Base-by-base conservation (phyloP, 805 yeast genomes). In the Lachancea mirantina region DNA sequence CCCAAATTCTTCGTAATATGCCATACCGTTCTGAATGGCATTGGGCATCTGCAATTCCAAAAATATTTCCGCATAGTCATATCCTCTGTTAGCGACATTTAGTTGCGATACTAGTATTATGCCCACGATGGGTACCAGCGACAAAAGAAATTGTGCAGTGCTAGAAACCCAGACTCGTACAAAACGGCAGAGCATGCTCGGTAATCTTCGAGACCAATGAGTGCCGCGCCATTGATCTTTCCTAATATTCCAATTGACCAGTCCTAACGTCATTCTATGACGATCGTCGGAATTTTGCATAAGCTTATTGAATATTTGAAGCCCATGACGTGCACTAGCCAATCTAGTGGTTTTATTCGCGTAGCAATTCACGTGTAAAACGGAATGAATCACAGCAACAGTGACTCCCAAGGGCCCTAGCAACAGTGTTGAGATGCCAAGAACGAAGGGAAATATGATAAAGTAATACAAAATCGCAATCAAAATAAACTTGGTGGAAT, bases 71-170 rank as follows among this genome's bases (percentile, higher is more conserved):
- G 18, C 26, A 25, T 55, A 55, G 2, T 38, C 35, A 14, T 34
- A 45, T 2, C 55, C 55, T 34, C 55, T 49, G 7, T 40, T 34
- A 5, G 52, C 45, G 7, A 56, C 49, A 10, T 41, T 33, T 11
- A 49, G 14, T 32, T 49, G 43, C 17, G 50, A 49, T 1, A 47
- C 47, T 5, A 50, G 21, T 2, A 57, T 19, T 3, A 63, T 59
- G 1, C 64, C 65, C 4, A 57, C 14, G 2, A 60, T 34, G 5
- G 64, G 65, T 6, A 60, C 35, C 6, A 32, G n/a, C 4, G 36
- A 32, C n/a, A 32, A 4, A 14, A 21, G n/a, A 17, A 32, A 26
- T 11, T 23, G 22, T 3, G 37, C 15, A n/a, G 43, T 15, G n/a
- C 35, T 29, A 9, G 37, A 35, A 7, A 38, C 6, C 8, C 30